Evolutionary conservation across 2,329 filamentous ascomycete genomes (phyloP).

Genomic region (Penicillium frequentans): DNA sequence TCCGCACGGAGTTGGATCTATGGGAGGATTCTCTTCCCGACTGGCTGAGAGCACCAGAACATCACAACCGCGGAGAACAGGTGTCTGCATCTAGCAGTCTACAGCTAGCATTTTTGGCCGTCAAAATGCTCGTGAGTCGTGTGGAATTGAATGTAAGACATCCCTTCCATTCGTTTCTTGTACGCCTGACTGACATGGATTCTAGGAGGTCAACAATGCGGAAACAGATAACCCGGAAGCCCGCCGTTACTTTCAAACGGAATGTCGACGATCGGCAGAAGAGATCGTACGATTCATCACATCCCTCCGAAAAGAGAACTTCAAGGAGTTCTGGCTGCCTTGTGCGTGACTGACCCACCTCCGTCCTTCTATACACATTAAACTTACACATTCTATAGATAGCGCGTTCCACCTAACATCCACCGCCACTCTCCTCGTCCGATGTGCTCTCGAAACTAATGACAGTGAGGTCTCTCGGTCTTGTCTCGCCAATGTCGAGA

Average conservation of each 20-base stretch:
- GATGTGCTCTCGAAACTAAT: constrained; percentile 53
- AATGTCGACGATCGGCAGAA: constrained; percentile 45
- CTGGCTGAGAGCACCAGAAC: constrained; percentile 40
- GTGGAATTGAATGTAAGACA: constrained; percentile 47
- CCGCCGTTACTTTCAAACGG: constrained; percentile 50
- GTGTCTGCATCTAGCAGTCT: constrained; percentile 46
- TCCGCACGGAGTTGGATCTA: constrained; percentile 46
- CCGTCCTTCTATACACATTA: background rate
- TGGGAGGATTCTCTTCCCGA: constrained; percentile 49
- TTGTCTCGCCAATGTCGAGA: constrained; percentile 50
- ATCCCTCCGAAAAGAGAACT: constrained; percentile 48
- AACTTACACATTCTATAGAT: constrained; percentile 29
- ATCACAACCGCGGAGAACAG: constrained; percentile 30
- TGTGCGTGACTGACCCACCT: constrained; percentile 31
- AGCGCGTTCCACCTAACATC: constrained; percentile 56
- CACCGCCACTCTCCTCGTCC: constrained; percentile 54
- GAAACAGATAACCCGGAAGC: constrained; percentile 49
- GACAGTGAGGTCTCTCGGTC: constrained; percentile 47
- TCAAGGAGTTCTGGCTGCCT: constrained; percentile 55
- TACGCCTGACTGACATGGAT: constrained; percentile 7
- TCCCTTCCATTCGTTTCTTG: background rate
- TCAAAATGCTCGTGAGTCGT: constrained; percentile 49
- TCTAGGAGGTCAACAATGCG: constrained; percentile 43
- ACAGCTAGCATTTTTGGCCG: constrained; percentile 45
- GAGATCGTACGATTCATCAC: constrained; percentile 53